Percentiles rank a stretch among this genome's conserved stretches.
Conservation (phyloP, 768 basidiomycete genomes). For the Amanita jacksonii region DNA sequence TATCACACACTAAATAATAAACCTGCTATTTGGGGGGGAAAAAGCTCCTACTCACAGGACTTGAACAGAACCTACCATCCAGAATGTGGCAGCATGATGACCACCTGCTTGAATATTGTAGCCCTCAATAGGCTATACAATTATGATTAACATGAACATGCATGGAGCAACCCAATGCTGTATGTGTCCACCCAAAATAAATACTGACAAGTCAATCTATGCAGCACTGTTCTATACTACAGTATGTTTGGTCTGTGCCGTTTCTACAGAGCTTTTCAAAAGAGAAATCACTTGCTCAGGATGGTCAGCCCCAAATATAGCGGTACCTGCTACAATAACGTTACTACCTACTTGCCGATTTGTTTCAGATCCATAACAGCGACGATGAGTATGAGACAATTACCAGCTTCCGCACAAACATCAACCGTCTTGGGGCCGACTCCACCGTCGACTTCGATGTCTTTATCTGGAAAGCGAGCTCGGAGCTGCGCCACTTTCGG, state of each 20-base stretch:
- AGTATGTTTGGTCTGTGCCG: conserved; percentile 46
- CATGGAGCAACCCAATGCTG: too few relatives aligned
- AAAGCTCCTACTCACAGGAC: too few relatives aligned
- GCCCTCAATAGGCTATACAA: too few relatives aligned
- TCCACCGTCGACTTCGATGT: conserved; percentile 98
- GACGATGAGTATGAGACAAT: conserved; percentile 7
- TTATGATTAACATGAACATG: too few relatives aligned
- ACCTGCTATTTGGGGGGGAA: too few relatives aligned
- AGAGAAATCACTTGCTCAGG: conserved; percentile 69
- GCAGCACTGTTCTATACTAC: background rate
- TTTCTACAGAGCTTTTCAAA: conserved; percentile 61
- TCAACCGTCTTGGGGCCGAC: conserved; percentile 88
- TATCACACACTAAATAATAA: too few relatives aligned
- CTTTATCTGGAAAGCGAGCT: conserved; percentile 81
- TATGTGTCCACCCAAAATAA: too few relatives aligned
- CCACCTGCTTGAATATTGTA: too few relatives aligned
- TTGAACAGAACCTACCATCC: too few relatives aligned
- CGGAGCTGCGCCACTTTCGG: conserved; percentile 90
- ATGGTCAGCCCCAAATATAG: conserved; percentile 77
- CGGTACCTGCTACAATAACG: conserved; percentile 96
- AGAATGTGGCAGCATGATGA: too few relatives aligned
- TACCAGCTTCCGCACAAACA: conserved; percentile 84
- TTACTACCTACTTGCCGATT: conserved; percentile 64
- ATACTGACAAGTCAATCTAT: too few relatives aligned
- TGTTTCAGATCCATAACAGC: background rate